Base-by-base conservation (phyloP, 2,329 filamentous ascomycete genomes). In the Aspergillus sp. region DNA sequence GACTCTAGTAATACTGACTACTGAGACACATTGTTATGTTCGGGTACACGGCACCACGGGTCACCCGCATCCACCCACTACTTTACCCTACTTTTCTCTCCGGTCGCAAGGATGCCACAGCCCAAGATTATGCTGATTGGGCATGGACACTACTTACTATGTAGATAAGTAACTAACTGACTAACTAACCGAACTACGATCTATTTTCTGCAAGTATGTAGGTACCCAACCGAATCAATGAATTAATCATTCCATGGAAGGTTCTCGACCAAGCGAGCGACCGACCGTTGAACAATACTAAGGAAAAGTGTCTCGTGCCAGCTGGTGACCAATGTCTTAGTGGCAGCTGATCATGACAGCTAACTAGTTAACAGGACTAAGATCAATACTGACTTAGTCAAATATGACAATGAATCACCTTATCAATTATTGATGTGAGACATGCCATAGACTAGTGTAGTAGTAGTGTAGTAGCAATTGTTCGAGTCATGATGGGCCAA, bases 31-130 rank as follows among this genome's bases (percentile, higher is more conserved):
- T 27, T 27, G 25, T 27, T 11, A 30, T 54, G 38, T 52, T 56
- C 58, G 59, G 62, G 38, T 59, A 41, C 54, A 54, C 56, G 59
- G 61, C 59, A 61, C 55, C 39, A 32, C 32, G 32, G 32, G 32
- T 19, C 41, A 39, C 42, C 44, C 54, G 32, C 32, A 36, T 36
- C 32, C 32, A 36, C 32, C 11, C 11, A 13, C 27, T 10, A 36
- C 23, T 25, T 32, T 32, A 11, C 8, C 30, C 25, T 27, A 32
- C 10, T 36, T 36, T 36, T 36, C 32, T 36, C 32, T 36, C 32
- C 32, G 32, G 32, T 32, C 44, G 47, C 42, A 55, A 58, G 49
- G 48, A 50, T 47, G 15, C 17, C 41, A 21, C 10, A 21, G 32
- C 32, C 32, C 41, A 11, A 7, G 19, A 44, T 15, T 6, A 21